These are phyloP conservation scores for Phytopythium kandeliae DNA, from an alignment of 352 stramenopile genomes.

Conservation along the genomic window DNA sequence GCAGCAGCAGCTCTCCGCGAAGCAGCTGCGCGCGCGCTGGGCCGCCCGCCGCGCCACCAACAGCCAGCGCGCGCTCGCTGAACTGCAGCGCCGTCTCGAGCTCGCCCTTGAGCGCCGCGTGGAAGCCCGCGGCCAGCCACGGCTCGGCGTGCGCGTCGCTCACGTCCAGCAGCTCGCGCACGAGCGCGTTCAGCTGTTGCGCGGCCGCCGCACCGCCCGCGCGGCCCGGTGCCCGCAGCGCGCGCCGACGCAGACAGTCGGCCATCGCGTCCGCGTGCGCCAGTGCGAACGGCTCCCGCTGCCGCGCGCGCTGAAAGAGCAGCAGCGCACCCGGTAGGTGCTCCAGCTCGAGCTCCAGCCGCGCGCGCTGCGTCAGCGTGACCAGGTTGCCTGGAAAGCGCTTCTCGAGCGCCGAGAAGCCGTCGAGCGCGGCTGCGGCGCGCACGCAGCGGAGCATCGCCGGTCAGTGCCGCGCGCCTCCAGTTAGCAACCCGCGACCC, in stretches of 20 bases:
- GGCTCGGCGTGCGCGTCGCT: constrained; percentile 43
- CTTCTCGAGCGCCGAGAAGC: constrained; percentile 30
- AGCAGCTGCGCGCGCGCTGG: constrained; percentile 52
- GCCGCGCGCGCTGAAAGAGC: constrained; percentile 45
- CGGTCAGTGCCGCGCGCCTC: too few relatives aligned
- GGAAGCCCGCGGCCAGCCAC: constrained; percentile 75
- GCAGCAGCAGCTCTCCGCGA: constrained; percentile 51
- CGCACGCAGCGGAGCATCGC: too few relatives aligned
- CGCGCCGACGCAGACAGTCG: constrained; percentile 47
- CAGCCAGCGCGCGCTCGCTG: constrained; percentile 56
- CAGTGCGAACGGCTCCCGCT: constrained; percentile 63
- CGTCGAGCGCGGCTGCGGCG: constrained; percentile 1
- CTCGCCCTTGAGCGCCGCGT: constrained; percentile 70
- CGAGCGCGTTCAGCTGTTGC: constrained; percentile 56
- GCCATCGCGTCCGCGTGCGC: constrained; percentile 61
- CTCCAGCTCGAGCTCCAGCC: constrained; percentile 60
- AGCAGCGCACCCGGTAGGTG: constrained; percentile 47
- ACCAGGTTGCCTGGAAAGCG: constrained; percentile 69
- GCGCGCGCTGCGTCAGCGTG: constrained; percentile 41
- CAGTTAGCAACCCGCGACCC: too few relatives aligned
- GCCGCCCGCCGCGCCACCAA: not conserved
- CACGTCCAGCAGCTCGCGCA: constrained; percentile 65
- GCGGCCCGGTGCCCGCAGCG: constrained; percentile 7
- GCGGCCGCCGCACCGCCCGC: not conserved
- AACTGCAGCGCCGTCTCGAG: constrained; percentile 65